Evolutionary conservation across 108 stramenopile species (phyloP).

Genomic region (Cyclotella baltica): DNA sequence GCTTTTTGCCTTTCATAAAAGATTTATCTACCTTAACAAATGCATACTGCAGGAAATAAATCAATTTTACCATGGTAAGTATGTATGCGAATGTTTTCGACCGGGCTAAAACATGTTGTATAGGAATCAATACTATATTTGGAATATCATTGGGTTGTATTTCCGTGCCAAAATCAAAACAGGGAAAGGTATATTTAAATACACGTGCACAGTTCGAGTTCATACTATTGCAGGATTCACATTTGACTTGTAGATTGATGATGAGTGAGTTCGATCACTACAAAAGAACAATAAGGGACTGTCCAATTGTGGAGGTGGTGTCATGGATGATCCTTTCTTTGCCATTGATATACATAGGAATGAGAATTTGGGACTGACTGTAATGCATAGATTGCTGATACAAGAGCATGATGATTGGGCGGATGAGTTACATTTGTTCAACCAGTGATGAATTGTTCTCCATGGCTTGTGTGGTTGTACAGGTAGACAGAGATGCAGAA

Average conservation of each 20-base stretch:
- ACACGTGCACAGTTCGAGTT: not conserved
- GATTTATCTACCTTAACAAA: conserved; percentile 11
- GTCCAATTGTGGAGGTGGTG: conserved; percentile 36
- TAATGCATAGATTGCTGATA: conserved; percentile 39
- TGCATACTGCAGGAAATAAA: not conserved
- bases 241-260: conserved; percentile 5
- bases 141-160: too few relatives aligned
- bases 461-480: conserved; percentile 34
- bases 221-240: conserved; percentile 13
- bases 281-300: conserved; percentile 31
- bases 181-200: conserved; percentile 23
- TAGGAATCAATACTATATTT: too few relatives aligned
- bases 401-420: conserved; percentile 56
- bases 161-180: too few relatives aligned
- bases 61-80: too few relatives aligned
- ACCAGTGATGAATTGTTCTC: conserved; percentile 39
- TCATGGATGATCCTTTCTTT: conserved; percentile 30
- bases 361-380: conserved; percentile 46
- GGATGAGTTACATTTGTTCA: not conserved
- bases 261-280: conserved; percentile 14
- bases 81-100: too few relatives aligned
- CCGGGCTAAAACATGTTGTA: too few relatives aligned
- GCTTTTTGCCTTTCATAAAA: conserved; percentile 3
- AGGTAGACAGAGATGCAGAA: conserved; percentile 50
- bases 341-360: conserved; percentile 56